Conservation (phyloP, 73 alveolate species). For the Symbiodinium natans region DNA sequence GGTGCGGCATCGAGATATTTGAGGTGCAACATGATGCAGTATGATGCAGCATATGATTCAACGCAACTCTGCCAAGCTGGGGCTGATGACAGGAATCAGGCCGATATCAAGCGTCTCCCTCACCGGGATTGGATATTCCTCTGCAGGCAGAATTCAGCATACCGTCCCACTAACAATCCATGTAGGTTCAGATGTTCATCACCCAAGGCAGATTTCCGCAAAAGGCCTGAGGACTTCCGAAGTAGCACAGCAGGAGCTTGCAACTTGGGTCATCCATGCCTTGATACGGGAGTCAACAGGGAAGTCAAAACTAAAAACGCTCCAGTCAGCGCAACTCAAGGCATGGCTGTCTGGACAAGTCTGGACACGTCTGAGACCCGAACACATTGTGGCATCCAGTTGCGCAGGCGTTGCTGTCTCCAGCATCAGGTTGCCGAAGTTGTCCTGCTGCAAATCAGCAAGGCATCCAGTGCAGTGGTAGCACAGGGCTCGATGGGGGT, state of each 20-base stretch:
- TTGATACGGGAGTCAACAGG: not conserved
- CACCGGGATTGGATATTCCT: constrained; percentile 54
- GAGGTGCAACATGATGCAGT: not conserved
- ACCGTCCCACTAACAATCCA: too few relatives aligned
- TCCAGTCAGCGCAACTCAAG: too few relatives aligned
- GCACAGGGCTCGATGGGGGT: not conserved
- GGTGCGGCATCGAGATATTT: not conserved
- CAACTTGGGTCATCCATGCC: constrained; percentile 57
- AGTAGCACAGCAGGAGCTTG: constrained; percentile 75
- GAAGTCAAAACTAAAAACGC: too few relatives aligned
- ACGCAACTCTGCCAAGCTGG: not conserved
- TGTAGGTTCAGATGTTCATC: too few relatives aligned
- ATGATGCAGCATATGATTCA: not conserved
- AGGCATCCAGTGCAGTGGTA: not conserved
- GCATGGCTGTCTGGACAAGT: too few relatives aligned
- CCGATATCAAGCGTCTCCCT: constrained; percentile 24
- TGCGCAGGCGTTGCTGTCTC: constrained; percentile 46
- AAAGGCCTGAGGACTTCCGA: constrained; percentile 58
- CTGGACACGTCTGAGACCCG: not conserved
- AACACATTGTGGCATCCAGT: constrained; percentile 53
- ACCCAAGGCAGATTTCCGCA: too few relatives aligned
- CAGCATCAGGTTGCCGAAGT: constrained; percentile 77
- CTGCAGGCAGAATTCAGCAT: too few relatives aligned
- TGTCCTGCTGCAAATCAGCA: constrained; percentile 5
- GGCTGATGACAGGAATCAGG: not conserved